Evolutionary conservation across 371 early-diverging fungal genomes (phyloP).

Genomic region (Mortierella sp.): DNA sequence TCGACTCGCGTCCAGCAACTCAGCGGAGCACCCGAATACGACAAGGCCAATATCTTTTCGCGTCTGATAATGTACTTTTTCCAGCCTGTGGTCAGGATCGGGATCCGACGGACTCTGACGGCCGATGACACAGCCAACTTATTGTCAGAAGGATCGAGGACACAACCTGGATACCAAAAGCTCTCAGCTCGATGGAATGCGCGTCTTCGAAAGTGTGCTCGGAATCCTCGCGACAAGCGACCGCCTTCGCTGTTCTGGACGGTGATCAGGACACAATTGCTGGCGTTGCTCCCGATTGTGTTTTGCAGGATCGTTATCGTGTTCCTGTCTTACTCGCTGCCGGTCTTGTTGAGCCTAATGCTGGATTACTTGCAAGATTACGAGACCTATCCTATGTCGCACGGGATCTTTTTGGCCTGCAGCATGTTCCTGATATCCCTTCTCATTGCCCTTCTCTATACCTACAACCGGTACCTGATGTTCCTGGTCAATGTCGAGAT

Average conservation of each 20-base stretch:
- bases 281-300: conserved; percentile 21
- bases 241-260: conserved; percentile 30
- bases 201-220: not conserved
- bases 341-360: conserved; percentile 22
- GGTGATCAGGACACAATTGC: conserved; percentile 2
- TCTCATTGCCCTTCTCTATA: conserved; percentile 25
- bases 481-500: conserved; percentile 21
- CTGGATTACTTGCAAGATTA: conserved; percentile 34
- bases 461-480: conserved; percentile 49
- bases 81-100: conserved; percentile 18
- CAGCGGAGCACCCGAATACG: conserved; percentile 17
- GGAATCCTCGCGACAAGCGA: not conserved
- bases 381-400: conserved; percentile 22
- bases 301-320: conserved; percentile 23
- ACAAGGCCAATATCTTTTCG: conserved; percentile 38
- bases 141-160: conserved; percentile 15
- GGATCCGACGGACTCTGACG: conserved; percentile 15
- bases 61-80: conserved; percentile 20
- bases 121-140: conserved; percentile 16
- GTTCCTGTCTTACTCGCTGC: conserved; percentile 27
- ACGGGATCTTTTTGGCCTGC: conserved; percentile 33
- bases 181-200: conserved; percentile 21
- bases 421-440: conserved; percentile 29
- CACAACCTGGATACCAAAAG: conserved; percentile 8
- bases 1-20: conserved; percentile 23